Conservation (phyloP, 1,284 basidiomycete species). For the Lignosus rhinocerotis region DNA sequence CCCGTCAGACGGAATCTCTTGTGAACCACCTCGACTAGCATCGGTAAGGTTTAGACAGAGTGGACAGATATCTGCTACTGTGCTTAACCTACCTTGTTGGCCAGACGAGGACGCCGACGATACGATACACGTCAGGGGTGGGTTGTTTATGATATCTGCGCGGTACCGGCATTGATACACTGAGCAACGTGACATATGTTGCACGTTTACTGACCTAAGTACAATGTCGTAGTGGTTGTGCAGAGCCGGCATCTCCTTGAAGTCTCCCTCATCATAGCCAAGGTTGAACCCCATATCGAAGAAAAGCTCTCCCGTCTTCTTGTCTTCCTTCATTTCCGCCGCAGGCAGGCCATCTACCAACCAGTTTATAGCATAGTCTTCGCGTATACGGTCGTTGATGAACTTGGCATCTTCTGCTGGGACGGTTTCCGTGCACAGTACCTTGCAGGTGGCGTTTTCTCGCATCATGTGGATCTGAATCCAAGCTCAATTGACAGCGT, state of each 20-base stretch:
- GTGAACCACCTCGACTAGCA: slow-evolving; percentile 59
- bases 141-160: slow-evolving; percentile 75
- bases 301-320: slow-evolving; percentile 78
- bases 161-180: slow-evolving; percentile 12
- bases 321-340: slow-evolving; percentile 87
- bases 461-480: slow-evolving; percentile 76
- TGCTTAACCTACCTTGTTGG: slow-evolving; percentile 62
- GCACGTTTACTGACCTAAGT: slow-evolving; percentile 51
- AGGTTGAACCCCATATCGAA: slow-evolving; percentile 89
- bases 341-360: slow-evolving; percentile 93
- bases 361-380: slow-evolving; percentile 95
- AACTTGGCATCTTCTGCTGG: slow-evolving; percentile 79
- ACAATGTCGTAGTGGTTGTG: slow-evolving; percentile 93
- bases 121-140: slow-evolving; percentile 67
- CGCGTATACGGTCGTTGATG: slow-evolving; percentile 88
- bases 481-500: not conserved
- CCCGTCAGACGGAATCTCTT: slow-evolving; percentile 36
- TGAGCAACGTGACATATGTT: not conserved
- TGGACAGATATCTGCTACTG: no score
- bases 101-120: slow-evolving; percentile 93
- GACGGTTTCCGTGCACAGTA: slow-evolving; percentile 69
- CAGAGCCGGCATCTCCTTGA: slow-evolving; percentile 64
- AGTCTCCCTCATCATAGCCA: slow-evolving; percentile 61
- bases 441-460: slow-evolving; percentile 74
- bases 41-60: not conserved